Evolutionary conservation across 495 filamentous ascomycete genomes (phyloP).

Genomic region (Xylaria intraflava): DNA sequence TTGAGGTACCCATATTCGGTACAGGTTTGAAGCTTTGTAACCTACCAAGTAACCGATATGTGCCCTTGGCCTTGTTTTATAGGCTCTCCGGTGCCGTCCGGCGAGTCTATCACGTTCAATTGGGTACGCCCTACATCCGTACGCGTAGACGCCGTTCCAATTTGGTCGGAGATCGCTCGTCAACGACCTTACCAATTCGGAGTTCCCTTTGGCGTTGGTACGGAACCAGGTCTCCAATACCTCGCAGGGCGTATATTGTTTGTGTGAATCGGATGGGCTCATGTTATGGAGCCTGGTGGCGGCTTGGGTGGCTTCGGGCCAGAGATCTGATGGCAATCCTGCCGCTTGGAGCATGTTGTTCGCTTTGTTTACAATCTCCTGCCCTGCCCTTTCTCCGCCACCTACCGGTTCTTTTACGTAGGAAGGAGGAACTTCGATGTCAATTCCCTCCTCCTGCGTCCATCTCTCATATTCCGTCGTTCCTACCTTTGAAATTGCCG

Average conservation of each 20-base stretch:
- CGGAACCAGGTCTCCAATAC: background rate
- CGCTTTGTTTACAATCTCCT: background rate
- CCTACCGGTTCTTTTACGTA: background rate
- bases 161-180: background rate
- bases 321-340: background rate
- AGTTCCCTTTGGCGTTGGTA: background rate
- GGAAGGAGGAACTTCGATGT: background rate
- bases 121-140: background rate
- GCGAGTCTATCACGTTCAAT: background rate
- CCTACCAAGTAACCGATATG: background rate
- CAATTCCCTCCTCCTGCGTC: background rate
- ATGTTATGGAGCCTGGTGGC: background rate
- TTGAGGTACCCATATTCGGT: background rate
- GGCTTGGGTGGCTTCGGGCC: background rate
- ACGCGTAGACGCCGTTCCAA: background rate
- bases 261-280: background rate
- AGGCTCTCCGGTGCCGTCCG: background rate
- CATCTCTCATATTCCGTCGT: background rate
- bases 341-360: background rate
- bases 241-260: background rate
- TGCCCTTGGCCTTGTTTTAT: background rate
- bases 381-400: background rate
- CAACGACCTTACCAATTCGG: background rate
- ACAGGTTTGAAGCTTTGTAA: background rate
- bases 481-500: background rate